Percentiles rank a stretch among this genome's conserved stretches.
phyloP scores from a whole-genome alignment of 371 early-diverging fungal genomes.

The Syncephalis fuscata region DNA sequence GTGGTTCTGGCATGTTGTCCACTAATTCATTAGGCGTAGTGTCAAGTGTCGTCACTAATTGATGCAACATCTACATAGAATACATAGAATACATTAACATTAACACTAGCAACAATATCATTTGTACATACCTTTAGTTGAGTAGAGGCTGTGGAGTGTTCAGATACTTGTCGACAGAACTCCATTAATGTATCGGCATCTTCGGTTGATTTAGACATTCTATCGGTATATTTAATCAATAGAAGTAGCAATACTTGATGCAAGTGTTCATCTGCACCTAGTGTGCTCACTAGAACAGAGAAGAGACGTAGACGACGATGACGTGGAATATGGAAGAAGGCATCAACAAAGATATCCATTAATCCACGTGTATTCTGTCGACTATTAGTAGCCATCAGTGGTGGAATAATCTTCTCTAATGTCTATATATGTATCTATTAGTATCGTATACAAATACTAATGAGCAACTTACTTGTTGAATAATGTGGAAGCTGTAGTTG shows the following conservation, averaged over 20 bases:
- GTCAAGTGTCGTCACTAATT: too few relatives aligned
- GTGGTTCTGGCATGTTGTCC: too few relatives aligned
- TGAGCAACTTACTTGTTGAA: slow-evolving; percentile 35
- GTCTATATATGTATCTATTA: slow-evolving; percentile 14
- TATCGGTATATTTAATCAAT: slow-evolving; percentile 46
- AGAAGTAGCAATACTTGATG: slow-evolving; percentile 53
- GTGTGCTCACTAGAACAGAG: slow-evolving; percentile 55
- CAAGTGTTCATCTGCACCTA: slow-evolving; percentile 64
- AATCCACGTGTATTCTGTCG: slow-evolving; percentile 42
- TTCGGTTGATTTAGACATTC: slow-evolving; percentile 23
- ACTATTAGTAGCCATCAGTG: slow-evolving; percentile 47
- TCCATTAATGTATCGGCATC: slow-evolving; percentile 40
- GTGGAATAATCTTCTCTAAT: slow-evolving; percentile 72
- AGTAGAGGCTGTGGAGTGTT: slow-evolving; percentile 45
- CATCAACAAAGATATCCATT: slow-evolving; percentile 81
- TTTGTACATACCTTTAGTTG: slow-evolving; percentile 8
- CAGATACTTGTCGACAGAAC: slow-evolving; percentile 42
- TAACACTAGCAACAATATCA: too few relatives aligned
- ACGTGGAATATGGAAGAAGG: slow-evolving; percentile 80
- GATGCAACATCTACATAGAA: too few relatives aligned
- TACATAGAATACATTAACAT: too few relatives aligned
- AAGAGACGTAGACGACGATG: slow-evolving; percentile 83
- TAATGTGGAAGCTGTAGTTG: slow-evolving; percentile 87
- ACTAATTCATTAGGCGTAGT: slow-evolving; percentile 11
- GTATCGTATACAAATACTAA: too few relatives aligned